Evolutionary conservation across 78 protist species (phyloP), one percentile per base, ranked within the genome.

Genomic region (Emiliania huxleyi): DNA sequence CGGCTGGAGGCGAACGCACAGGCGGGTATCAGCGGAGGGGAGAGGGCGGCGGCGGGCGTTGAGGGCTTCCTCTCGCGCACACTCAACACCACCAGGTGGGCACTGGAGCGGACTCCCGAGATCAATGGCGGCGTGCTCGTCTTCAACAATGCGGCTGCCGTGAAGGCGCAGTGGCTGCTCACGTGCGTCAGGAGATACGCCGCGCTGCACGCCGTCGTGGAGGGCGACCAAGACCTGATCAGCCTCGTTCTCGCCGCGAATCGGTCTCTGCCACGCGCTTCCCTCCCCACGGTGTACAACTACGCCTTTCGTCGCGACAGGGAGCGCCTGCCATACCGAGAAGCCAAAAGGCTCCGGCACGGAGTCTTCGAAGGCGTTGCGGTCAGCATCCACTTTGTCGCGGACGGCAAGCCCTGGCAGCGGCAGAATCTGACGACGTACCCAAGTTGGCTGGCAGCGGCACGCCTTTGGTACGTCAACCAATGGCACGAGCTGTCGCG

Each of bases 361-460:
- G 83, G 83, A 18, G n/a, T 73, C 18, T 73, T 35, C 42, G 83
- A 2, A 5, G 33, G 19, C 44, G 37, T 73, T 35, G 83, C 43
- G 15, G 83, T 73, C 44, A 35, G 3, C 22, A 42, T 73, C 18
- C 83, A 73, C 19, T 73, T 73, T 37, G 83, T 73, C 22, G 23
- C 5, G 42, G 83, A 73, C 83, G 83, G 83, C 83, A 73, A 73
- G 42, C 83, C 83, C 15, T 73, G 83, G 83, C 83, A 73, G 42
- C 1, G 42, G 37, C 83, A 73, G 18, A 73, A 73, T 42, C 42
- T 73, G 33, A 73, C 83, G 3, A 42, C 42, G 21, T 73, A 73
- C 83, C 83, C 83, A 6, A 73, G 1, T 2, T 73, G 83, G 83
- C 42, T 73, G n/a, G n/a, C n/a, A n/a, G n/a, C n/a, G n/a, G n/a